phyloP scores from a whole-genome alignment of 768 basidiomycete species.

The Stropharia rugosoannulata region DNA sequence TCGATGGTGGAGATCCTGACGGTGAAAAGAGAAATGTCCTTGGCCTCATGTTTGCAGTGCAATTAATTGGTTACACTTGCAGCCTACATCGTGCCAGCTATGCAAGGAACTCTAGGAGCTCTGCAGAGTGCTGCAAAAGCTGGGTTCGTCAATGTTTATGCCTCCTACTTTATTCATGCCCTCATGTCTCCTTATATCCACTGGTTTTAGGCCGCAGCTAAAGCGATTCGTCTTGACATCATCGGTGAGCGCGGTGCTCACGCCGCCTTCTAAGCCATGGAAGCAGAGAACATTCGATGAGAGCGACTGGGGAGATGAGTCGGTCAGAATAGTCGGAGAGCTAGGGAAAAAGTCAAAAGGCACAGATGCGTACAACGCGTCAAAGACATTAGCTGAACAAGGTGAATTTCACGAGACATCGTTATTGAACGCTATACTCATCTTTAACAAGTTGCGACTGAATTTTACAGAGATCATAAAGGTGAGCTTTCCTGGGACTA shows the following conservation, averaged over 20 bases:
- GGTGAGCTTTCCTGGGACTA: slow-evolving; percentile 49
- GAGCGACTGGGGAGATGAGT: slow-evolving; percentile 57
- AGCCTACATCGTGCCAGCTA: slow-evolving; percentile 10
- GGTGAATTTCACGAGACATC: slow-evolving; percentile 23
- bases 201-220: neutral
- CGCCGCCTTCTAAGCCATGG: slow-evolving; percentile 11
- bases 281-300: slow-evolving; percentile 36
- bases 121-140: slow-evolving; percentile 4
- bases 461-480: slow-evolving; percentile 37
- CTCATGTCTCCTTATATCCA: neutral
- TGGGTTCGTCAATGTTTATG: slow-evolving; percentile 1
- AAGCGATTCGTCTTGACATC: slow-evolving; percentile 66
- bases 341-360: slow-evolving; percentile 44
- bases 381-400: slow-evolving; percentile 61
- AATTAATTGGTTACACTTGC: neutral
- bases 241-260: slow-evolving; percentile 46
- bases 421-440: neutral
- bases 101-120: slow-evolving; percentile 6
- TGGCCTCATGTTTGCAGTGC: neutral
- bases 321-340: slow-evolving; percentile 44
- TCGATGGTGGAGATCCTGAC: slow-evolving; percentile 36
- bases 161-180: neutral
- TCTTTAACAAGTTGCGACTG: slow-evolving; percentile 37
- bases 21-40: slow-evolving; percentile 9
- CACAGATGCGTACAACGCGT: slow-evolving; percentile 49